These are phyloP conservation scores for Penicillium antarcticum DNA, from an alignment of 495 filamentous ascomycete genomes.

Conservation along the genomic window DNA sequence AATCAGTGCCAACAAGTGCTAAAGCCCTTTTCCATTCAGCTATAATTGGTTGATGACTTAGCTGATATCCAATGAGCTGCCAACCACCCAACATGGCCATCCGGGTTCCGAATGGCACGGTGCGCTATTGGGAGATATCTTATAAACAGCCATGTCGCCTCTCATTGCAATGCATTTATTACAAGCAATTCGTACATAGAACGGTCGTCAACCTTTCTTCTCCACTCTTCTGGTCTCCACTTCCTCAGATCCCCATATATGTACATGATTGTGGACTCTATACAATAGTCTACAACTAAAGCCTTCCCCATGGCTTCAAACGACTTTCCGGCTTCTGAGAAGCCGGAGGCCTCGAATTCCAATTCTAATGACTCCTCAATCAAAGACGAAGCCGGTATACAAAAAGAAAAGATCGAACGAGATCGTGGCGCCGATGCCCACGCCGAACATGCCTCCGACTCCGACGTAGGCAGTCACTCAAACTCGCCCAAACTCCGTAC, in stretches of 20 bases:
- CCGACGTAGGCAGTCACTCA: slow-evolving; percentile 6
- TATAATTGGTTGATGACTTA: no score
- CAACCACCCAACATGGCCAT: no score
- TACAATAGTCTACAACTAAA: background rate
- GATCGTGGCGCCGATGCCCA: slow-evolving; percentile 13
- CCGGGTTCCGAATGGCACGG: no score
- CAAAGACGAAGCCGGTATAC: background rate
- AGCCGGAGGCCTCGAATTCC: background rate
- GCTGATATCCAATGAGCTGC: no score
- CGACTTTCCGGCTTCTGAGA: background rate
- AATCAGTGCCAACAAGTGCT: no score
- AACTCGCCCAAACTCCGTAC: slow-evolving; percentile 11
- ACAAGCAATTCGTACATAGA: background rate
- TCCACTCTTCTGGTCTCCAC: no score
- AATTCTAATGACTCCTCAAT: background rate
- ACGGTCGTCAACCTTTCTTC: background rate
- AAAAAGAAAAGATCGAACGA: slow-evolving; percentile 1
- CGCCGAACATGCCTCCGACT: slow-evolving; percentile 18
- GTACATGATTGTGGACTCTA: background rate
- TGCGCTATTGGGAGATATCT: no score
- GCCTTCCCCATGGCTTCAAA: background rate
- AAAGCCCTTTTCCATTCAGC: no score
- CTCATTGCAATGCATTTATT: background rate
- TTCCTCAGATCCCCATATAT: background rate
- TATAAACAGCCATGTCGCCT: no score